Evolutionary conservation across 345 rosid species (phyloP).

Genomic region (Trapa bicornis): DNA sequence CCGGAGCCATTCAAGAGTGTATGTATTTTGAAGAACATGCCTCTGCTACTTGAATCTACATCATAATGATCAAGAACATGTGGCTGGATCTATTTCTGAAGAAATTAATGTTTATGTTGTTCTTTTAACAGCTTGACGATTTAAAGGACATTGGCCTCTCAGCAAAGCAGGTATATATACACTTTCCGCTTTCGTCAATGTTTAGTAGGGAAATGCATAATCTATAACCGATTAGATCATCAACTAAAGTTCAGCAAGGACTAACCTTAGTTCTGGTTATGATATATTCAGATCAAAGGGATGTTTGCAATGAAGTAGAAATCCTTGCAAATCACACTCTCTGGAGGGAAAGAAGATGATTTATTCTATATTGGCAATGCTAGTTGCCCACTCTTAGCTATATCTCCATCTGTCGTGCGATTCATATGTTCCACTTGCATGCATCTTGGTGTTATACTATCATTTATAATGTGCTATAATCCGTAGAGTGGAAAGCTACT

Average conservation of each 20-base stretch:
- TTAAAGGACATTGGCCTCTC: constrained; percentile 56
- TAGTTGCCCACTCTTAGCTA: background rate
- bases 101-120: constrained; percentile 3
- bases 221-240: background rate
- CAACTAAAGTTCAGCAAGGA: background rate
- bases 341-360: background rate
- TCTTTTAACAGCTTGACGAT: constrained; percentile 46
- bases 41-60: background rate
- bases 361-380: background rate
- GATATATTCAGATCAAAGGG: background rate
- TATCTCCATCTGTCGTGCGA: background rate
- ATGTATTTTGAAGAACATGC: constrained; percentile 9
- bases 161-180: constrained; percentile 58
- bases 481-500: background rate
- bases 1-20: constrained; percentile 59
- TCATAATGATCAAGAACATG: background rate
- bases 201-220: background rate
- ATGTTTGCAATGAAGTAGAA: background rate
- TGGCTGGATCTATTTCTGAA: constrained; percentile 1
- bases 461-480: background rate
- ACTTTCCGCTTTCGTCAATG: background rate
- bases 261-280: background rate
- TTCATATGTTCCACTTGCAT: background rate
- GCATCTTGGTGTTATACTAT: background rate
- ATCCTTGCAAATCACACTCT: background rate